phyloP scores from a whole-genome alignment of 2,329 filamentous ascomycete species.

The Botryotinia convoluta region DNA sequence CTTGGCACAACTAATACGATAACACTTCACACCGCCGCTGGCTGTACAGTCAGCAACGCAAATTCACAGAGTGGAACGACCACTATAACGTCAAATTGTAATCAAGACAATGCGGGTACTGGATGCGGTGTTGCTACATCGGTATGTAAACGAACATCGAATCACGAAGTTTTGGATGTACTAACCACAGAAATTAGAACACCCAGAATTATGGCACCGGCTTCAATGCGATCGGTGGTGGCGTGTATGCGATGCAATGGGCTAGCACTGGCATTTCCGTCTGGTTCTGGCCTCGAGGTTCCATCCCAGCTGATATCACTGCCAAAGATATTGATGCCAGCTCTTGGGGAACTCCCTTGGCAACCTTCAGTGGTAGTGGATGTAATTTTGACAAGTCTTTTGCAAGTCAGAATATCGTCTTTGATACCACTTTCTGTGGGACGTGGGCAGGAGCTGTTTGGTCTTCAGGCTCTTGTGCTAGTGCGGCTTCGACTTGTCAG shows the following conservation, averaged over 20 bases:
- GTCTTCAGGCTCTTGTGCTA: conserved; percentile 56
- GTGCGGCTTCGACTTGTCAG: conserved; percentile 62
- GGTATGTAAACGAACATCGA: background rate
- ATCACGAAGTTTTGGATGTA: background rate
- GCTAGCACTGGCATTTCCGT: conserved; percentile 63
- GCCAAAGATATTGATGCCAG: conserved; percentile 54
- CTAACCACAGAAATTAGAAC: conserved; percentile 30
- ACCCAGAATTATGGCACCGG: conserved; percentile 56
- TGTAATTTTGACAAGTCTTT: conserved; percentile 68
- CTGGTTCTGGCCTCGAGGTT: conserved; percentile 68
- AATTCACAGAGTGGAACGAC: conserved; percentile 44
- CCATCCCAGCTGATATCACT: conserved; percentile 64
- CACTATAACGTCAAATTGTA: conserved; percentile 38
- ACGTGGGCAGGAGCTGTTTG: conserved; percentile 74
- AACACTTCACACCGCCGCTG: conserved; percentile 46
- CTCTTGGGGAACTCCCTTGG: conserved; percentile 65
- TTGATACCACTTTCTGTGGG: conserved; percentile 51
- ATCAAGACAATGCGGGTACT: conserved; percentile 46
- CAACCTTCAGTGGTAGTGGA: conserved; percentile 55
- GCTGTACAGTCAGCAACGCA: conserved; percentile 44
- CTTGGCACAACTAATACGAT: conserved; percentile 43
- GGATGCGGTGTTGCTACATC: conserved; percentile 36
- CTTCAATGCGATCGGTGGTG: conserved; percentile 62
- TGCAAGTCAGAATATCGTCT: conserved; percentile 64
- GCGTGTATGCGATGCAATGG: conserved; percentile 50